phyloP scores from a whole-genome alignment of 805 yeast species.

The Pichia ethanolica region DNA sequence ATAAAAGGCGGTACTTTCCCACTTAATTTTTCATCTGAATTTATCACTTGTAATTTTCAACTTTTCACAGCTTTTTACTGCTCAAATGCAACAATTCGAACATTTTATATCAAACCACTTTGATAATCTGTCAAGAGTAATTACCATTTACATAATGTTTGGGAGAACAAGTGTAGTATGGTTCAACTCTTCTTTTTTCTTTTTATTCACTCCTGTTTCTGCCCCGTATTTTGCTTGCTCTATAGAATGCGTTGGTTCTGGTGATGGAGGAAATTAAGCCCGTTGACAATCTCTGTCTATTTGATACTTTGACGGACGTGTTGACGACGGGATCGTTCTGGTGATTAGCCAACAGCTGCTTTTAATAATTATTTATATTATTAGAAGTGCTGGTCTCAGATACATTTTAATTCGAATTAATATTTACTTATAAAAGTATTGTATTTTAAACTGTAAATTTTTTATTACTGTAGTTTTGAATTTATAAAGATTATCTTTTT shows the following conservation, averaged over 20 bases:
- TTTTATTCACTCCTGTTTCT: slow-evolving; percentile 20
- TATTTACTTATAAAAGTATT: neutral
- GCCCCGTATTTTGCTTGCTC: slow-evolving; percentile 24
- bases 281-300: slow-evolving; percentile 6
- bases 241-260: slow-evolving; percentile 25
- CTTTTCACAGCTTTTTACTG: too few species aligned
- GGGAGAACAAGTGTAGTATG: neutral
- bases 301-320: slow-evolving; percentile 24
- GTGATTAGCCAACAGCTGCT: neutral
- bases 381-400: neutral
- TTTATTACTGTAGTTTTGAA: neutral
- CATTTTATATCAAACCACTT: too few species aligned
- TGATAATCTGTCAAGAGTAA: too few species aligned
- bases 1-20: too few species aligned
- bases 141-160: neutral
- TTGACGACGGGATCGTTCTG: slow-evolving; percentile 21
- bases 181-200: too few species aligned
- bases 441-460: neutral
- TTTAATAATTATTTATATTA: neutral
- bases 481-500: too few species aligned
- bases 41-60: too few species aligned
- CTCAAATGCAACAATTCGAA: too few species aligned
- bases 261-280: slow-evolving; percentile 28
- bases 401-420: neutral
- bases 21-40: too few species aligned